These are phyloP conservation scores for Yamadazyma dendronema DNA, from an alignment of 1,139 yeast species.

Conservation along the genomic window DNA sequence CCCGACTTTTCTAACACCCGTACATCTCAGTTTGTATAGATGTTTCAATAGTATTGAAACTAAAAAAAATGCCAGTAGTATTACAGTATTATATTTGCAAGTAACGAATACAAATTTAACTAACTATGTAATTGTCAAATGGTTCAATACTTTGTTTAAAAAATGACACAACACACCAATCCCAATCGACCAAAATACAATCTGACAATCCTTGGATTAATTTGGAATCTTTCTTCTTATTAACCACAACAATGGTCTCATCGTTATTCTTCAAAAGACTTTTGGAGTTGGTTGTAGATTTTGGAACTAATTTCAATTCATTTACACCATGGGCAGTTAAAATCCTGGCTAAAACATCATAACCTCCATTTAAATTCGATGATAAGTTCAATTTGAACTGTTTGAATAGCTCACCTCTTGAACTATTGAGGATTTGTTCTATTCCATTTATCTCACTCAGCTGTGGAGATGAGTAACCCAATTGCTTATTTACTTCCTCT, in stretches of 20 bases:
- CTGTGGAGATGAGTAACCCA: conserved; percentile 24
- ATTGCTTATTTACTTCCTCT: conserved; percentile 31
- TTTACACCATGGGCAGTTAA: conserved; percentile 63
- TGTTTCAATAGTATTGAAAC: neutral
- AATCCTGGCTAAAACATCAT: conserved; percentile 57
- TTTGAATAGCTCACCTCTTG: conserved; percentile 40
- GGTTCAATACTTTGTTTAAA: conserved; percentile 44
- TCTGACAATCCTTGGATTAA: conserved; percentile 38
- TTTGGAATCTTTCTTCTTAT: conserved; percentile 44
- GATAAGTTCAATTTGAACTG: conserved; percentile 56
- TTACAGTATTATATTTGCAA: neutral
- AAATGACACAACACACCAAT: conserved; percentile 63
- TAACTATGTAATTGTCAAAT: conserved; percentile 20
- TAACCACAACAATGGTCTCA: conserved; percentile 30
- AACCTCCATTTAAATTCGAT: conserved; percentile 66
- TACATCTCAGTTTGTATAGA: too few species aligned
- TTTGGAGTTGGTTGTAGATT: conserved; percentile 8
- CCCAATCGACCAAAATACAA: conserved; percentile 56
- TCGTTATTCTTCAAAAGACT: conserved; percentile 14
- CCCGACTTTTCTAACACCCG: neutral
- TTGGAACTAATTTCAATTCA: conserved; percentile 25
- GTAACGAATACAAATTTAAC: neutral
- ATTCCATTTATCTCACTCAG: conserved; percentile 10
- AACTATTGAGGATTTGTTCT: conserved; percentile 9
- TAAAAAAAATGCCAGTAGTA: neutral